These are phyloP conservation scores for Flaveria trinervia DNA, from an alignment of 129 eudicot species.

Conservation along the genomic window DNA sequence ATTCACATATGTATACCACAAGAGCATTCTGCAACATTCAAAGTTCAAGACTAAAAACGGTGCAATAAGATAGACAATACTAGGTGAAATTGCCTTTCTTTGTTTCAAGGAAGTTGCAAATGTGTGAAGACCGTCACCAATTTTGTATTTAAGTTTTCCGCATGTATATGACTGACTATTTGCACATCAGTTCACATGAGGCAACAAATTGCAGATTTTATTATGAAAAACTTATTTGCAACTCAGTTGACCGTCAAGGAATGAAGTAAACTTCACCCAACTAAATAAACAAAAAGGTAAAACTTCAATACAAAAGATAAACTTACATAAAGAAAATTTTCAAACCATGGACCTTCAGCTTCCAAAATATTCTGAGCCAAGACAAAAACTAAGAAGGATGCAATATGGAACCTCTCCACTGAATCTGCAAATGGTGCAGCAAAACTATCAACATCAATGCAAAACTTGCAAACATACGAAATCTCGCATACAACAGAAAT, in stretches of 20 bases:
- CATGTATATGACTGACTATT: conserved; percentile 9
- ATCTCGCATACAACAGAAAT: background rate
- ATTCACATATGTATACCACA: conserved; percentile 80
- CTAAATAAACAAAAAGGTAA: background rate
- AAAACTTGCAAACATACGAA: background rate
- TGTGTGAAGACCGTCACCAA: background rate
- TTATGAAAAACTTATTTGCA: conserved; percentile 5
- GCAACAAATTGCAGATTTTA: background rate
- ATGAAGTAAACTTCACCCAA: conserved; percentile 11
- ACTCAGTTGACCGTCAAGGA: conserved; percentile 1
- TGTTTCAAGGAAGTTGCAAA: conserved; percentile 20
- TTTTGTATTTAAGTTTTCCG: background rate
- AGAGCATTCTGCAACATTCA: conserved; percentile 77
- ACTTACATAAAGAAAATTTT: conserved; percentile 81
- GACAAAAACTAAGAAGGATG: conserved; percentile 83
- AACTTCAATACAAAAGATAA: background rate
- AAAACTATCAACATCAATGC: conserved; percentile 22
- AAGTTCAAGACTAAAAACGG: background rate
- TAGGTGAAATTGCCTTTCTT: background rate
- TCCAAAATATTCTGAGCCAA: conserved; percentile 90
- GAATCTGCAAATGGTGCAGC: conserved; percentile 65
- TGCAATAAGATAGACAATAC: conserved; percentile 22
- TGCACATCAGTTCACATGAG: conserved; percentile 6
- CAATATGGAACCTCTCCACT: conserved; percentile 91
- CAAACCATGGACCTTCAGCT: conserved; percentile 97